Evolutionary conservation across 441 rosid genomes (phyloP), one percentile per base, ranked within the genome.

Genomic region (Pelargonium australe): DNA sequence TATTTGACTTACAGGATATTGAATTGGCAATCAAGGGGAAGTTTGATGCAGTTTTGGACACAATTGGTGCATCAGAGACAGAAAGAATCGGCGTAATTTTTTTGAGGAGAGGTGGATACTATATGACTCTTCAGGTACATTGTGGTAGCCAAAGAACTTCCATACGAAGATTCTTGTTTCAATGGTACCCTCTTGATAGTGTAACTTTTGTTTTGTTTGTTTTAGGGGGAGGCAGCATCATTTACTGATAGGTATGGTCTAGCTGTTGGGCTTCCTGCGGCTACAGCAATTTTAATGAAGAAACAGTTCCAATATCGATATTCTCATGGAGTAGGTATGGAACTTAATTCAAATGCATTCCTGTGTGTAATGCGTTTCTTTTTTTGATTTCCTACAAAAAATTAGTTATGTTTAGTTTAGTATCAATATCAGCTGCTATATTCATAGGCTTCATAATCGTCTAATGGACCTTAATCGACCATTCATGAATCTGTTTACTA

Each of bases 21-120:
- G 97, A 91, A 75, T 62, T 84, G 79, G 95, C 81, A 69, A 86
- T 94, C 37, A 91, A 82, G 77, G 96, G 95, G 68, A 88, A 82
- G 78, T 94, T 91, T 75, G 96, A 91, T 76, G 92, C 90, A 51
- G 99, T 91, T 71, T 77, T 94, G 79, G 99, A 94, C 78, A 94
- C 99, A 66, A 91, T 94, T 78, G 99, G 99, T 62, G 87, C 79
- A 57, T 80, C 87, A 66, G 96, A 91, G 75, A 91, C 97, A 0
- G 97, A 94, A 80, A 87, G 95, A 79, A 68, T 82, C 45, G 90
- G 97, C 73, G 78, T 84, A 67, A 88, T 80, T 74, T 79, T 93
- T 77, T 82, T 93, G 82, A 87, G 80, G 72, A 84, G 87, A 74
- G 96, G 95, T 45, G 97, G 98, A 73, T 84, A 89, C 80, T 91